Evolutionary conservation across 2,329 filamentous ascomycete species (phyloP).

Genomic region (Penicillium polonicum): DNA sequence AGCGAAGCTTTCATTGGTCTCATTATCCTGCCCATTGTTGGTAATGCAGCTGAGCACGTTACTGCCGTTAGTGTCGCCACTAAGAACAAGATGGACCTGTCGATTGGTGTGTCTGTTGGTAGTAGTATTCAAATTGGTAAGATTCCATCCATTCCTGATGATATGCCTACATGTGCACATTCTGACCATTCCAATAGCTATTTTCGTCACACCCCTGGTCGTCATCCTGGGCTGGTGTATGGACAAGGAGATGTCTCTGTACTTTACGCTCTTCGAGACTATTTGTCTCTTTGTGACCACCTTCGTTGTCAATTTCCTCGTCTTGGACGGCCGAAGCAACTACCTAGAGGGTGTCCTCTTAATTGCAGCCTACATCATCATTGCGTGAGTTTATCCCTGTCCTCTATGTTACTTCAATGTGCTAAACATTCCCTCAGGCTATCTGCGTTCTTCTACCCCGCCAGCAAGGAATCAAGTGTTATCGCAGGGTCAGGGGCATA

Average conservation of each 20-base stretch:
- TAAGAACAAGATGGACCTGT: constrained; percentile 83
- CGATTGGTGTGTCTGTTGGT: constrained; percentile 76
- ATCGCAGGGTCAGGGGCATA: constrained; percentile 23
- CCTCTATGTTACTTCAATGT: neutral
- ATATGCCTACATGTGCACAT: neutral
- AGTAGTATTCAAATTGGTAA: constrained; percentile 72
- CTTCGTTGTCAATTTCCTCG: constrained; percentile 81
- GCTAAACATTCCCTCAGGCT: constrained; percentile 33
- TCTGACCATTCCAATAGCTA: constrained; percentile 44
- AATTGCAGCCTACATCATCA: constrained; percentile 76
- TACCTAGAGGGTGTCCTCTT: constrained; percentile 76
- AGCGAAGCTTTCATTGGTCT: constrained; percentile 75
- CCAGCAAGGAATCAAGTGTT: constrained; percentile 27
- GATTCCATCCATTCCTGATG: neutral
- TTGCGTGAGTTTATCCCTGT: constrained; percentile 52
- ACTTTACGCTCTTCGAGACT: constrained; percentile 62
- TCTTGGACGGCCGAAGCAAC: constrained; percentile 78
- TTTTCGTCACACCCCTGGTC: constrained; percentile 74
- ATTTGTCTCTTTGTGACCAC: constrained; percentile 78
- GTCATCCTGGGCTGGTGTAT: constrained; percentile 76
- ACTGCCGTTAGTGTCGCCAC: constrained; percentile 76
- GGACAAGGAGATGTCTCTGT: constrained; percentile 66
- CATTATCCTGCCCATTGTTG: constrained; percentile 78
- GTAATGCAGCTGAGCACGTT: constrained; percentile 78
- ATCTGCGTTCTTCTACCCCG: constrained; percentile 45